These are phyloP conservation scores for Cercospora sp. DNA, from an alignment of 2,329 filamentous ascomycete species.

Conservation along the genomic window DNA sequence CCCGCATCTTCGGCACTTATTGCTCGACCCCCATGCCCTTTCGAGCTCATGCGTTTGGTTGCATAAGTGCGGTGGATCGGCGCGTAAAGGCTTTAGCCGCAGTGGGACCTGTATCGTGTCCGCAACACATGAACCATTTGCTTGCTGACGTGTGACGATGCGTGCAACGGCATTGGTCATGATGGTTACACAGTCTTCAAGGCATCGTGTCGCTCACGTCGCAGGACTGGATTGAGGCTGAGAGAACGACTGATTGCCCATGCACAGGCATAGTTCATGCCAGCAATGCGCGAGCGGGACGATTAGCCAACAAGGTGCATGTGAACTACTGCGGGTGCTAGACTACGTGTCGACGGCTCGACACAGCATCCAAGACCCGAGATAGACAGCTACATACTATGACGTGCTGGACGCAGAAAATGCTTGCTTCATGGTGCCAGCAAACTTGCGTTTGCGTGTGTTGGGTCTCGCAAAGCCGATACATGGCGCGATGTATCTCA, in stretches of 20 bases:
- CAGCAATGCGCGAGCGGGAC: conserved; percentile 17
- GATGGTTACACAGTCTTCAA: conserved; percentile 19
- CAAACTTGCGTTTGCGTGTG: conserved; percentile 24
- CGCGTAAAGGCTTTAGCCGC: conserved; percentile 30
- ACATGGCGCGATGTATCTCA: conserved; percentile 10
- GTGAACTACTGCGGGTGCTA: conserved; percentile 26
- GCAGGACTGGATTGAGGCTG: neutral
- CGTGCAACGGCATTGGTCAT: conserved; percentile 17
- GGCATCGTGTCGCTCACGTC: conserved; percentile 15
- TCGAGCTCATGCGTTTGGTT: conserved; percentile 26
- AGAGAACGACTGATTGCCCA: conserved; percentile 18
- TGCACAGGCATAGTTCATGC: conserved; percentile 28
- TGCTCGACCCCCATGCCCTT: conserved; percentile 19
- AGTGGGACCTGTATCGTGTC: conserved; percentile 17
- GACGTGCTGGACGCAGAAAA: conserved; percentile 24
- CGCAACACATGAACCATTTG: conserved; percentile 19
- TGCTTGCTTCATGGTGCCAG: conserved; percentile 18
- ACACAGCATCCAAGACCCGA: conserved; percentile 18
- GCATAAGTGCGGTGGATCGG: conserved; percentile 29
- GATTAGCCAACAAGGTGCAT: conserved; percentile 25
- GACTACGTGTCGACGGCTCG: conserved; percentile 16
- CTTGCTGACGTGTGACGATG: conserved; percentile 12
- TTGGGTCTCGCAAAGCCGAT: conserved; percentile 5
- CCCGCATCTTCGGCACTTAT: conserved; percentile 17
- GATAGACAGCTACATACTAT: conserved; percentile 19